Conservation (phyloP, 495 filamentous ascomycete genomes). For the Penicillium manginii region DNA sequence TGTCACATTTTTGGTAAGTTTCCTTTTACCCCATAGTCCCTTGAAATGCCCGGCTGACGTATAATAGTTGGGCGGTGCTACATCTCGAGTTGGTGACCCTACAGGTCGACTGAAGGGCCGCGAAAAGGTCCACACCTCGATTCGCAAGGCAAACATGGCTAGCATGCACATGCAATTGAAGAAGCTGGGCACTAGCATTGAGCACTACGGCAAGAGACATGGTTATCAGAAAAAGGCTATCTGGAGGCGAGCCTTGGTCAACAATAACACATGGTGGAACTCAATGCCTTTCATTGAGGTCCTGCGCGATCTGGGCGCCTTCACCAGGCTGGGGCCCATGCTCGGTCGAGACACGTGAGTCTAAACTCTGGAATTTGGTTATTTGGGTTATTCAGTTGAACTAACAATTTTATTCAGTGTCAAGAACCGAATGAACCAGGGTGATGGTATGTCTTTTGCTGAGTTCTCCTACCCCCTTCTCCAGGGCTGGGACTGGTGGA, state of each 20-base stretch:
- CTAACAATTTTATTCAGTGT: slow-evolving; percentile 58
- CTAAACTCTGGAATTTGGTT: not conserved
- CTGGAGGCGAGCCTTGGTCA: slow-evolving; percentile 67
- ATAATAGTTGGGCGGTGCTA: slow-evolving; percentile 76
- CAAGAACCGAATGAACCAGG: slow-evolving; percentile 74
- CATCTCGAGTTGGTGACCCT: slow-evolving; percentile 86
- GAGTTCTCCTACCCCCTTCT: slow-evolving; percentile 94
- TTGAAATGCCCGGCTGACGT: slow-evolving; percentile 14
- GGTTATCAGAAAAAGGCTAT: slow-evolving; percentile 64
- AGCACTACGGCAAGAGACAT: slow-evolving; percentile 58
- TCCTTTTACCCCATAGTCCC: not conserved
- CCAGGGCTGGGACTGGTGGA: slow-evolving; percentile 98
- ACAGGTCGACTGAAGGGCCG: slow-evolving; percentile 73
- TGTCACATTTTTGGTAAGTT: slow-evolving; percentile 67
- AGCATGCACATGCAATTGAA: slow-evolving; percentile 82
- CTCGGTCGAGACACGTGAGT: slow-evolving; percentile 87
- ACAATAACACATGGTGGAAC: slow-evolving; percentile 85
- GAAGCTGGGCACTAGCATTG: slow-evolving; percentile 73
- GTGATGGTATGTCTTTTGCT: slow-evolving; percentile 89
- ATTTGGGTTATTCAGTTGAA: not conserved
- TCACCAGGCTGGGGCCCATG: slow-evolving; percentile 81
- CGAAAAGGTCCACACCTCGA: slow-evolving; percentile 53
- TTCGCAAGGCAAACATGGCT: slow-evolving; percentile 69
- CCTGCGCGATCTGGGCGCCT: slow-evolving; percentile 67
- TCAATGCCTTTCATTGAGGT: slow-evolving; percentile 70